Conservation (phyloP, 2,329 filamentous ascomycete species). For the Penicillium freii region DNA sequence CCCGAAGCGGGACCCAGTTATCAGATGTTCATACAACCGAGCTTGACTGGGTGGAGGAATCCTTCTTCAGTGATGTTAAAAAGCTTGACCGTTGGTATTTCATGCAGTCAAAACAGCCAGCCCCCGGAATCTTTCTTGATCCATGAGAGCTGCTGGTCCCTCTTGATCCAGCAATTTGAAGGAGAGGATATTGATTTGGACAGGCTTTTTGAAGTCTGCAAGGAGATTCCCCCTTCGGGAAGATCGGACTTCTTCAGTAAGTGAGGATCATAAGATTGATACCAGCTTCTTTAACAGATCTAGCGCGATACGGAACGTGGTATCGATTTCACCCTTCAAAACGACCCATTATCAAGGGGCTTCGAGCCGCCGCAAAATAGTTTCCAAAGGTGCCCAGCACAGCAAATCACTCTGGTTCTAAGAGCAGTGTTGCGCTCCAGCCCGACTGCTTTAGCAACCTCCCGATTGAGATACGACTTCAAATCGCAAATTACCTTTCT, state of each 20-base stretch:
- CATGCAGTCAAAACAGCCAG: neutral
- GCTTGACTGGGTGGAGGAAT: neutral
- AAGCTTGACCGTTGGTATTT: neutral
- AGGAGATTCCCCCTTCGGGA: neutral
- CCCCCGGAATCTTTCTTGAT: neutral
- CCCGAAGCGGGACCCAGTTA: neutral
- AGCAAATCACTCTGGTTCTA: neutral
- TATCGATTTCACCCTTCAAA: neutral
- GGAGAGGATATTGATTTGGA: slow-evolving; percentile 3
- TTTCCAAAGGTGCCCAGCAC: neutral
- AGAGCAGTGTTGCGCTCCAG: neutral
- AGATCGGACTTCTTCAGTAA: neutral
- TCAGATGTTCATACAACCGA: neutral
- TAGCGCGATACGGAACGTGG: neutral
- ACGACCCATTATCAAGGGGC: neutral
- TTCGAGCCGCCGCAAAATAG: slow-evolving; percentile 1
- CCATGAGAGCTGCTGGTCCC: slow-evolving; percentile 5
- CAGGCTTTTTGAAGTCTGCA: slow-evolving; percentile 9
- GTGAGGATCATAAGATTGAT: neutral
- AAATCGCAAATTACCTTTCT: slow-evolving; percentile 1
- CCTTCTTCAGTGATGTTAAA: neutral
- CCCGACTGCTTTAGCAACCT: slow-evolving; percentile 2
- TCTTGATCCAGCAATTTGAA: slow-evolving; percentile 5
- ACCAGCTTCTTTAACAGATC: neutral
- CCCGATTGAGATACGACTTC: slow-evolving; percentile 5